Evolutionary conservation across 768 basidiomycete species (phyloP), one percentile per base, ranked within the genome.

Genomic region (Strobilomyces dryophilus): DNA sequence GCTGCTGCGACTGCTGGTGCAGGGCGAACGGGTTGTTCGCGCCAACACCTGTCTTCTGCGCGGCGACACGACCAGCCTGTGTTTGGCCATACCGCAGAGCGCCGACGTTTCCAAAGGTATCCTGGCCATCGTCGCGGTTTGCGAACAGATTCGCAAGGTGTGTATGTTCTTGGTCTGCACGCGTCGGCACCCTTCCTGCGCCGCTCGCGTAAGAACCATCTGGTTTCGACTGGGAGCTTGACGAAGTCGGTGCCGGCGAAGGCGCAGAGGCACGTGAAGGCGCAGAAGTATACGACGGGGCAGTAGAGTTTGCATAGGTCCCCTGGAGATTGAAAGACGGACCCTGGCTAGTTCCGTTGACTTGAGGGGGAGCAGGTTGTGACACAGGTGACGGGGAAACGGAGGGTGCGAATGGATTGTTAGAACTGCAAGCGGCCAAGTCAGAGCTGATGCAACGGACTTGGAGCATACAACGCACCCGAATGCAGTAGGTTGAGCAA

Each of bases 61-160:
- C 56, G 20, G 75, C 58, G 32, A 82, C 35, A 8, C 74, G 71
- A 9, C 82, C 82, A 17, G 80, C 83, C 34, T 78, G 74, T 0
- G 81, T 80, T 46, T 81, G 75, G 2, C 83, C 84, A 54, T 83
- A 89, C 77, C 94, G 81, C 56, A 95, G 66, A 47, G 75, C 56
- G 18, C 95, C 95, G 31, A 83, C 61, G 67, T 98, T 99, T 47
- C 95, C 95, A 65, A 98, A 98, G 49, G 95, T 95, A 71, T 99
- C 97, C 66, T 89, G 76, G 1, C 97, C 95, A 61, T 91, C 93
- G 52, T 97, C 95, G 47, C 87, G 78, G 63, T 89, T 91, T 7
- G 91, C 95, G 57, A 98, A 84, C 61, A 98, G 70, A 49, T 70
- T 75, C 3, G 95, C 94, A 49, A 99, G 80, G 35, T 85, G 80